Evolutionary conservation across 805 yeast species (phyloP).

Genomic region (Kodamaea leandrae): DNA sequence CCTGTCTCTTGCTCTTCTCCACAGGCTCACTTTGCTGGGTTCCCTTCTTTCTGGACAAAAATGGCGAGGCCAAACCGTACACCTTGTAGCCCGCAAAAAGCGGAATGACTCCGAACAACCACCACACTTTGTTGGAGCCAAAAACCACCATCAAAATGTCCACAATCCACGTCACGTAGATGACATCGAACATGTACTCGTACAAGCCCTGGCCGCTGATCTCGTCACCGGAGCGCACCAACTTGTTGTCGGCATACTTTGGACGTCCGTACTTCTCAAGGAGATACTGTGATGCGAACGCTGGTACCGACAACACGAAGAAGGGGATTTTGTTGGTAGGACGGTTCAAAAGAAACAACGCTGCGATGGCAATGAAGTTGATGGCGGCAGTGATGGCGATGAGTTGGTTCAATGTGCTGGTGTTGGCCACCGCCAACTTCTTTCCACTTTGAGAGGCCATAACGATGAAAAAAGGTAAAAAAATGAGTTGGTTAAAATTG

Average conservation of each 20-base stretch:
- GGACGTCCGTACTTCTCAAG: conserved; percentile 67
- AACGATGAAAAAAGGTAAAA: neutral
- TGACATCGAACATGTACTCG: conserved; percentile 69
- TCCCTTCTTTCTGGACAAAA: conserved; percentile 11
- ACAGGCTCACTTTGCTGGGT: conserved; percentile 2
- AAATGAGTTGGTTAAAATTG: too few relatives aligned
- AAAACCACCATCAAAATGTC: conserved; percentile 51
- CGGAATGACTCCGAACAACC: conserved; percentile 50
- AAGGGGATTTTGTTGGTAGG: conserved; percentile 45
- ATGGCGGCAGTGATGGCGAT: conserved; percentile 38
- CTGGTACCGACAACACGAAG: conserved; percentile 34
- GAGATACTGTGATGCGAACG: conserved; percentile 45
- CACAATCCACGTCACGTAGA: conserved; percentile 62
- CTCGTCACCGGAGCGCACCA: conserved; percentile 58
- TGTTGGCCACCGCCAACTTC: conserved; percentile 47
- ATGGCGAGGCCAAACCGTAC: conserved; percentile 31
- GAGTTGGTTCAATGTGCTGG: conserved; percentile 37
- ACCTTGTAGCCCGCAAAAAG: conserved; percentile 49
- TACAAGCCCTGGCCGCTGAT: conserved; percentile 61
- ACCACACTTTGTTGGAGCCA: conserved; percentile 64
- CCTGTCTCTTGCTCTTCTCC: conserved; percentile 26
- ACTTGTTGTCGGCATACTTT: conserved; percentile 40
- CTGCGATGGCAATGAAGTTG: conserved; percentile 30
- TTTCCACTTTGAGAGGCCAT: conserved; percentile 62
- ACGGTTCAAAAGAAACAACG: conserved; percentile 34